phyloP scores from a whole-genome alignment of 2,329 filamentous ascomycete genomes.

The Furcasterigmium furcatum region DNA sequence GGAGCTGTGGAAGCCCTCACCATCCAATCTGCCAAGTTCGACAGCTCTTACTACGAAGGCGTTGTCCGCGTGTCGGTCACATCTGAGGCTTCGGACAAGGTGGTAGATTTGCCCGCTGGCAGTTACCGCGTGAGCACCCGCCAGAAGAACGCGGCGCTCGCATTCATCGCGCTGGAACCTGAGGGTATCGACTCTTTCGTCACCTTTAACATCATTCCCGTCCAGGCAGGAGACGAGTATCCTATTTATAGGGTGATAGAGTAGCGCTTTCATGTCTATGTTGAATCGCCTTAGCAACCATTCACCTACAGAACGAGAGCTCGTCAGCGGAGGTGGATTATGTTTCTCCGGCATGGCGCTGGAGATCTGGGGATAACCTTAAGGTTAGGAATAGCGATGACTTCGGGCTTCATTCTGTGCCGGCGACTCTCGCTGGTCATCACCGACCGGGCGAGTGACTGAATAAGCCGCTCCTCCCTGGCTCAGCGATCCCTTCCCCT shows the following conservation, averaged over 20 bases:
- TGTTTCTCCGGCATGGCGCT: too few relatives aligned
- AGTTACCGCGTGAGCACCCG: conserved; percentile 25
- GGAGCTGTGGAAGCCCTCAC: conserved; percentile 5
- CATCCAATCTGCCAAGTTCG: conserved; percentile 8
- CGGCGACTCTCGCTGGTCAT: too few relatives aligned
- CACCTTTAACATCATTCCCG: conserved; percentile 22
- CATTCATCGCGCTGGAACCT: conserved; percentile 24
- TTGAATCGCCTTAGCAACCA: too few relatives aligned
- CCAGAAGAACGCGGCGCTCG: conserved; percentile 25
- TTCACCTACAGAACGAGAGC: too few relatives aligned
- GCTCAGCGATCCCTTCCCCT: too few relatives aligned
- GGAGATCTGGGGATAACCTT: too few relatives aligned
- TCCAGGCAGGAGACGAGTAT: conserved; percentile 23
- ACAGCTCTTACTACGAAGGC: conserved; percentile 21
- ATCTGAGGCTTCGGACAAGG: conserved; percentile 11
- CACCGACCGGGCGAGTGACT: too few relatives aligned
- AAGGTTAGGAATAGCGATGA: too few relatives aligned
- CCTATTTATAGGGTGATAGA: conserved; percentile 24
- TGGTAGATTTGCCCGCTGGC: conserved; percentile 19
- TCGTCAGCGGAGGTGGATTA: too few relatives aligned
- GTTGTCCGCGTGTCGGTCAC: conserved; percentile 16
- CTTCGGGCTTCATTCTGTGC: too few relatives aligned
- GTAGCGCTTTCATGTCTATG: too few relatives aligned
- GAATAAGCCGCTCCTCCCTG: too few relatives aligned
- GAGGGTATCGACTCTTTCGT: conserved; percentile 28